Evolutionary conservation across 352 stramenopile species (phyloP).

Genomic region (Thalassiosira allenii): DNA sequence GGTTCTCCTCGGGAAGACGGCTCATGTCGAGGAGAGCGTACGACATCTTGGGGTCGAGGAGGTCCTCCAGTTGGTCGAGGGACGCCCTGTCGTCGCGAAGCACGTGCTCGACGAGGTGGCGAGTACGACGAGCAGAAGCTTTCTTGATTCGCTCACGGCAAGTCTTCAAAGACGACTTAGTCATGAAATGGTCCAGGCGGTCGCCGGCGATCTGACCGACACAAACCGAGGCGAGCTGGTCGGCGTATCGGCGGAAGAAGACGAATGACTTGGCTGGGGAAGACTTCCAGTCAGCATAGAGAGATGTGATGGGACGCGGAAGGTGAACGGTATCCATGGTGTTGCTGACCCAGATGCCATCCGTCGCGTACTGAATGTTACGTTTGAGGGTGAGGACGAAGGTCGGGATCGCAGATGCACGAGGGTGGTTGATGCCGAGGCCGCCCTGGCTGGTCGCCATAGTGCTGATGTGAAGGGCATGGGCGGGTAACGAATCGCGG

Average conservation of each 20-base stretch:
- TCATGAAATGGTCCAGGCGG: background rate
- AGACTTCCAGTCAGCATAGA: constrained; percentile 9
- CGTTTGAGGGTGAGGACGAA: constrained; percentile 3
- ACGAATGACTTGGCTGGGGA: background rate
- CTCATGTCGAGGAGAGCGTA: constrained; percentile 16
- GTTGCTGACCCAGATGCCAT: background rate
- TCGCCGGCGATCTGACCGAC: too few relatives aligned
- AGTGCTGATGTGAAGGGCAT: background rate
- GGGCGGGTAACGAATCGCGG: constrained; percentile 1
- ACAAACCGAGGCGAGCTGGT: background rate
- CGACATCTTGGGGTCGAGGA: constrained; percentile 6
- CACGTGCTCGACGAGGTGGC: background rate
- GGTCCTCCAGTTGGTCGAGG: constrained; percentile 30
- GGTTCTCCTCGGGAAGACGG: background rate
- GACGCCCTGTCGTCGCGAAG: background rate
- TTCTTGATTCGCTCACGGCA: background rate
- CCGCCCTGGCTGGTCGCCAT: constrained; percentile 7
- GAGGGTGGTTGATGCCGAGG: constrained; percentile 11
- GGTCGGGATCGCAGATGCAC: constrained; percentile 4
- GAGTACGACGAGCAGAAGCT: background rate
- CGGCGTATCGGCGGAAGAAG: constrained; percentile 1
- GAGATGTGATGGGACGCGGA: constrained; percentile 8
- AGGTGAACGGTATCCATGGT: background rate
- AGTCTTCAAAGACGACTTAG: constrained; percentile 15
- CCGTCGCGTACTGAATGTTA: background rate